phyloP scores from a whole-genome alignment of 2,329 filamentous ascomycete species.

The Periconia sp. region DNA sequence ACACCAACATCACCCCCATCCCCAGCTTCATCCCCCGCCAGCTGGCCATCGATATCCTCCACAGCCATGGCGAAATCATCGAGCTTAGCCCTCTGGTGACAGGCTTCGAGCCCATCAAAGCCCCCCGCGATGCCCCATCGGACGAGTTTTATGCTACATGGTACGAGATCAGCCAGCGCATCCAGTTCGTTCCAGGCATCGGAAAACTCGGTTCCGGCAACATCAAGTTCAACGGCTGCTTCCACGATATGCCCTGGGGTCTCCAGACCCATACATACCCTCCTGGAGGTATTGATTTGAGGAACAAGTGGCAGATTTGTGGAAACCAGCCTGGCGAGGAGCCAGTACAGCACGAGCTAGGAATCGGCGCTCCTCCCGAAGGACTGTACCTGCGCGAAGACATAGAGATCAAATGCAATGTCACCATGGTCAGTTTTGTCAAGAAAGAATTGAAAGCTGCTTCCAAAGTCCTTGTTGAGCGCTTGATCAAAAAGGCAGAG shows the following conservation, averaged over 20 bases:
- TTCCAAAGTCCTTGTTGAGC: conserved; percentile 67
- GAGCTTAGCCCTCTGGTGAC: conserved; percentile 70
- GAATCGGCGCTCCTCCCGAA: conserved; percentile 64
- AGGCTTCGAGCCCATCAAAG: conserved; percentile 63
- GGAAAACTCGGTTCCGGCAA: conserved; percentile 66
- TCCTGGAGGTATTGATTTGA: conserved; percentile 66
- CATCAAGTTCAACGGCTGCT: conserved; percentile 70
- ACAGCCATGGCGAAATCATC: conserved; percentile 71
- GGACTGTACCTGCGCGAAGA: conserved; percentile 71
- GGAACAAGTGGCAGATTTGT: conserved; percentile 68
- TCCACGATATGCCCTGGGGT: conserved; percentile 72
- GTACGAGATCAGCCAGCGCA: conserved; percentile 72
- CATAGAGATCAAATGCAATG: conserved; percentile 70
- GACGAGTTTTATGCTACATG: conserved; percentile 74
- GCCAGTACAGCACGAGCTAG: conserved; percentile 63
- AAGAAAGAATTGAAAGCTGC: conserved; percentile 68
- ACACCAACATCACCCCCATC: conserved; percentile 70
- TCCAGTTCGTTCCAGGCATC: conserved; percentile 68
- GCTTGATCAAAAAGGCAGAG: conserved; percentile 72
- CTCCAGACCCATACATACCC: conserved; percentile 72
- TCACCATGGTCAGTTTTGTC: conserved; percentile 66
- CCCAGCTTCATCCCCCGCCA: conserved; percentile 70
- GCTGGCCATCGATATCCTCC: conserved; percentile 71
- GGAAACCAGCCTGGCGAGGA: conserved; percentile 71
- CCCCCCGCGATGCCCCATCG: conserved; percentile 66